Conservation (phyloP, 2,329 filamentous ascomycete genomes). For the Cercospora berteroae region DNA sequence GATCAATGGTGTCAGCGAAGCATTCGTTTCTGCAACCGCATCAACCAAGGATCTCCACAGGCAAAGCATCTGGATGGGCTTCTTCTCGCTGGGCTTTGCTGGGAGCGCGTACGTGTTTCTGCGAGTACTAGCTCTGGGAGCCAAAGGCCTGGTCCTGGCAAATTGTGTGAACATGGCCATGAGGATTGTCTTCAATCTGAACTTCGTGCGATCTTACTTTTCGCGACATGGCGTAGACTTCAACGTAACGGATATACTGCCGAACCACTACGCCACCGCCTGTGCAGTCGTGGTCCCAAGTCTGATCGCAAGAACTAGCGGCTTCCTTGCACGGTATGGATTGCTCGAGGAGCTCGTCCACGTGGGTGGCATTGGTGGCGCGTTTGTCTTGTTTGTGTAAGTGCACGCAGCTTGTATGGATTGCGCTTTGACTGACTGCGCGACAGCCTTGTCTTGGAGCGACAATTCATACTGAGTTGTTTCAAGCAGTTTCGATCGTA, state of each 20-base stretch:
- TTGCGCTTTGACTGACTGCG: neutral
- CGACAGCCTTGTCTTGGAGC: neutral
- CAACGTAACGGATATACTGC: slow-evolving; percentile 30
- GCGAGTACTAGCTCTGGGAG: slow-evolving; percentile 66
- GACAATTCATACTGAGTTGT: neutral
- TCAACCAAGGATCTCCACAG: slow-evolving; percentile 68
- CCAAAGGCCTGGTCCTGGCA: slow-evolving; percentile 76
- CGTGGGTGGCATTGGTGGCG: slow-evolving; percentile 39
- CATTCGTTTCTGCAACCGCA: slow-evolving; percentile 87
- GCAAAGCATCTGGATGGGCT: slow-evolving; percentile 81
- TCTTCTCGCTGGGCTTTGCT: slow-evolving; percentile 75
- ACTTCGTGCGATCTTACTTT: slow-evolving; percentile 70
- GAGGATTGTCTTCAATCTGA: slow-evolving; percentile 75
- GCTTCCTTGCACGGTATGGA: slow-evolving; percentile 37
- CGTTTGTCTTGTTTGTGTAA: slow-evolving; percentile 41
- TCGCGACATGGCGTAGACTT: slow-evolving; percentile 41
- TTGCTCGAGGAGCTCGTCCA: slow-evolving; percentile 44
- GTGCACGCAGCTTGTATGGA: too few species aligned
- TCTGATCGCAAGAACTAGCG: slow-evolving; percentile 37
- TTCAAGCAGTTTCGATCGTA: neutral
- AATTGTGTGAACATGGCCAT: slow-evolving; percentile 89
- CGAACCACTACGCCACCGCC: slow-evolving; percentile 39
- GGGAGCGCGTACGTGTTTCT: slow-evolving; percentile 73
- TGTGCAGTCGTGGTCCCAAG: slow-evolving; percentile 39
- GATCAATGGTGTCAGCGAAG: slow-evolving; percentile 86